A percentile compares a stretch with the other conserved stretches of the same genome.
Conservation (phyloP, 495 filamentous ascomycete species). For the Friedmanniomyces simplex region DNA sequence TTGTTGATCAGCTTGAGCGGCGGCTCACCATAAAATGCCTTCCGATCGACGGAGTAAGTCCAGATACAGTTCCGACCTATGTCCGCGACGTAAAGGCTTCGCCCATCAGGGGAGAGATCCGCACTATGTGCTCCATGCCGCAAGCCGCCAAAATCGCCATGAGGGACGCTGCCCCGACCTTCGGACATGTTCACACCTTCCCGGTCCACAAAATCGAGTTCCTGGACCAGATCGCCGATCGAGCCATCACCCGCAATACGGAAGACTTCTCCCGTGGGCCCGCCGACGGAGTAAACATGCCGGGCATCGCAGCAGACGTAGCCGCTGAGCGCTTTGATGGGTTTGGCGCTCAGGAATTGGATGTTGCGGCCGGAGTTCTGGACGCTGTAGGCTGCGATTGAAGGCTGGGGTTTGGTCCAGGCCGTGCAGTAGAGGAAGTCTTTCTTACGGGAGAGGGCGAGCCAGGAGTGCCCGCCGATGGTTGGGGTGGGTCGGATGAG, state of each 20-base stretch:
- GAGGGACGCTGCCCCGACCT: slow-evolving; percentile 9
- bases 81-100: slow-evolving; percentile 17
- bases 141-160: slow-evolving; percentile 23
- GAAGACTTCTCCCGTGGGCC: slow-evolving; percentile 21
- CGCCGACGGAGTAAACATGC: slow-evolving; percentile 20
- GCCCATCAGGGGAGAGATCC: slow-evolving; percentile 17
- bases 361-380: slow-evolving; percentile 15
- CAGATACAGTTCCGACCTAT: slow-evolving; percentile 21
- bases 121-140: slow-evolving; percentile 24
- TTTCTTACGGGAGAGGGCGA: slow-evolving; percentile 10
- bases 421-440: slow-evolving; percentile 20
- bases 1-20: slow-evolving; percentile 11
- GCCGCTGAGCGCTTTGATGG: slow-evolving; percentile 12
- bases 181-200: slow-evolving; percentile 12
- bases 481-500: slow-evolving; percentile 14
- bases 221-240: slow-evolving; percentile 14
- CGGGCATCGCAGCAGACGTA: slow-evolving; percentile 17
- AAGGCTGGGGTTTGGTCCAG: slow-evolving; percentile 19
- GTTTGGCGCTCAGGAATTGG: slow-evolving; percentile 16
- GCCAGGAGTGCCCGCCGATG: slow-evolving; percentile 20
- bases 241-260: slow-evolving; percentile 10
- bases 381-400: slow-evolving; percentile 16
- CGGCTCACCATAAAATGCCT: neutral
- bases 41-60: slow-evolving; percentile 6
- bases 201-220: slow-evolving; percentile 17